Evolutionary conservation across 2,329 filamentous ascomycete genomes (phyloP).

Genomic region (Phaeosphaeria sp.): DNA sequence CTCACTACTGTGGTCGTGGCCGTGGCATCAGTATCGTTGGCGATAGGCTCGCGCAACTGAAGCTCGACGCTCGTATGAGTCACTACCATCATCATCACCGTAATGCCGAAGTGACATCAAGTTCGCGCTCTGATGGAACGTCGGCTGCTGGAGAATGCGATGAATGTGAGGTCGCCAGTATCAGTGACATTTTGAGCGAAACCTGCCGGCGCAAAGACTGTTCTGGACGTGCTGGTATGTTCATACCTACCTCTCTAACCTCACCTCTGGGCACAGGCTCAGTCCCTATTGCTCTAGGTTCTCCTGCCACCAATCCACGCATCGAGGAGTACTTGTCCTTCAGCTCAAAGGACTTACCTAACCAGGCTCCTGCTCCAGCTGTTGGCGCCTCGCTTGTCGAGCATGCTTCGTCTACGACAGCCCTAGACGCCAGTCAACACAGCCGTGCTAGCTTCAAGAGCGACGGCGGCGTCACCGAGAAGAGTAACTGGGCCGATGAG

Average conservation of each 20-base stretch:
- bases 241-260: conserved; percentile 2
- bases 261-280: conserved; percentile 11
- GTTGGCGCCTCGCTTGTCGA: conserved; percentile 21
- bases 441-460: conserved; percentile 22
- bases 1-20: conserved; percentile 18
- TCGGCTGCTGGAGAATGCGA: conserved; percentile 24
- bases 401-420: conserved; percentile 11
- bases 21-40: conserved; percentile 78
- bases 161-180: conserved; percentile 20
- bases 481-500: conserved; percentile 44
- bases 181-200: conserved; percentile 25
- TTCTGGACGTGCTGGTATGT: conserved; percentile 17
- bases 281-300: conserved; percentile 37
- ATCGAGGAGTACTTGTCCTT: conserved; percentile 39
- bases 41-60: conserved; percentile 81
- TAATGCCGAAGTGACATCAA: conserved; percentile 25
- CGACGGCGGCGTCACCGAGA: conserved; percentile 37
- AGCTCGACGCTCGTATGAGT: conserved; percentile 24
- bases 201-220: conserved; percentile 14
- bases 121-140: conserved; percentile 23
- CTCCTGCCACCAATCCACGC: conserved; percentile 32
- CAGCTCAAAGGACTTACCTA: conserved; percentile 33
- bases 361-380: conserved; percentile 19
- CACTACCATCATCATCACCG: conserved; percentile 5
- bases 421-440: conserved; percentile 10